phyloP scores from a whole-genome alignment of 768 basidiomycete genomes.

The Pleurotus ostreatus region DNA sequence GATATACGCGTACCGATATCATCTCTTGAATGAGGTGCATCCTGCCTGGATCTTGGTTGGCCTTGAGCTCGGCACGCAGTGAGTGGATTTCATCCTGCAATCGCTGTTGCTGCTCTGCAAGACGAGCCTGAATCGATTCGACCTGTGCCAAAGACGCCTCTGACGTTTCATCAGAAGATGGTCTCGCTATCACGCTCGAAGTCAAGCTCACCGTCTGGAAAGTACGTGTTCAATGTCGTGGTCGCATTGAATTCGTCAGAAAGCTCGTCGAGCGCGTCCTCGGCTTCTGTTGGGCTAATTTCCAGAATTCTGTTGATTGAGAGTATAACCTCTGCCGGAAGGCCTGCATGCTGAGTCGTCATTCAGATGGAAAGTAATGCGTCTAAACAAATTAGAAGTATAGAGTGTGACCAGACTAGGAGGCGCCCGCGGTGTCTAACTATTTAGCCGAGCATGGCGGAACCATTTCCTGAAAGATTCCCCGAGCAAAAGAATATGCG shows the following conservation, averaged over 20 bases:
- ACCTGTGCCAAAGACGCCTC: slow-evolving; percentile 75
- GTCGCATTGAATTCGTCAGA: slow-evolving; percentile 55
- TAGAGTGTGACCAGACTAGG: too few species aligned
- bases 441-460: too few species aligned
- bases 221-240: slow-evolving; percentile 62
- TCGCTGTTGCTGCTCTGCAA: slow-evolving; percentile 65
- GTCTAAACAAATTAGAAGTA: too few species aligned
- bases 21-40: slow-evolving; percentile 94
- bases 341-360: slow-evolving; percentile 11
- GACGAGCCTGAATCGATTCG: slow-evolving; percentile 62
- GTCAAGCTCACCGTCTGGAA: slow-evolving; percentile 65
- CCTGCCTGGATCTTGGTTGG: slow-evolving; percentile 80
- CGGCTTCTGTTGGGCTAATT: slow-evolving; percentile 35
- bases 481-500: too few species aligned
- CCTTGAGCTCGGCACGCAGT: slow-evolving; percentile 62
- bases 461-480: too few species aligned
- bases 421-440: too few species aligned
- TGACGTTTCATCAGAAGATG: slow-evolving; percentile 28
- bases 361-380: not conserved
- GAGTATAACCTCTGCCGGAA: slow-evolving; percentile 64
- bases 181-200: slow-evolving; percentile 2
- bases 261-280: slow-evolving; percentile 56
- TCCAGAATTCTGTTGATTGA: slow-evolving; percentile 72
- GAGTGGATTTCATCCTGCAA: slow-evolving; percentile 69
- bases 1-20: slow-evolving; percentile 68